These are phyloP conservation scores for Neurospora hispaniola DNA, from an alignment of 495 filamentous ascomycete species.

Conservation along the genomic window DNA sequence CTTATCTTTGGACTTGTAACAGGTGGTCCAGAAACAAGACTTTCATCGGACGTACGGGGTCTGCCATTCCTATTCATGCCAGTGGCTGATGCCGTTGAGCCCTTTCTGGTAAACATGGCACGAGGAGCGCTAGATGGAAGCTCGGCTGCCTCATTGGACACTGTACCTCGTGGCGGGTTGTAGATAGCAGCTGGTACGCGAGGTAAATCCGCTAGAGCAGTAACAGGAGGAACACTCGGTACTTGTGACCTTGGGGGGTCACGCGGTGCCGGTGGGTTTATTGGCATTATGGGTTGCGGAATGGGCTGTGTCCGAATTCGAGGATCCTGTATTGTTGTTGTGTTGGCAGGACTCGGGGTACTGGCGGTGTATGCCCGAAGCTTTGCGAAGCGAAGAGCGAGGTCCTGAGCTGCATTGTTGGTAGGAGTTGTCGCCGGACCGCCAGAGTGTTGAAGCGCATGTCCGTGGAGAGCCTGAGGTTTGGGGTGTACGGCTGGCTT, in stretches of 20 bases:
- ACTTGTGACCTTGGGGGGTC: slow-evolving; percentile 50
- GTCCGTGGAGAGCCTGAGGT: slow-evolving; percentile 49
- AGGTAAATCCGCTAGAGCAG: slow-evolving; percentile 45
- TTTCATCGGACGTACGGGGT: slow-evolving; percentile 13
- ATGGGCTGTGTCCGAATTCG: slow-evolving; percentile 32
- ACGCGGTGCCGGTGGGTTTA: slow-evolving; percentile 25
- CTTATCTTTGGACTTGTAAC: slow-evolving; percentile 11
- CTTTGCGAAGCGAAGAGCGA: slow-evolving; percentile 48
- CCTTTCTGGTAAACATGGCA: slow-evolving; percentile 37
- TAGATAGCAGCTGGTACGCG: slow-evolving; percentile 78
- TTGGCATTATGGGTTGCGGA: background rate
- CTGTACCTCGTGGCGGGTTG: slow-evolving; percentile 54
- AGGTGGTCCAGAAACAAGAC: slow-evolving; percentile 23
- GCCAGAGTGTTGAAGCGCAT: slow-evolving; percentile 25
- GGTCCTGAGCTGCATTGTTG: slow-evolving; percentile 25
- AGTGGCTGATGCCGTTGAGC: slow-evolving; percentile 29
- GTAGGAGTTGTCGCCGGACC: background rate
- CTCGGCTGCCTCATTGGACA: slow-evolving; percentile 41
- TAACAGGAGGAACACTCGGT: slow-evolving; percentile 43
- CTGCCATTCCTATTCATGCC: slow-evolving; percentile 9
- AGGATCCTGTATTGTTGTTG: slow-evolving; percentile 17
- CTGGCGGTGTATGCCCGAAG: slow-evolving; percentile 31
- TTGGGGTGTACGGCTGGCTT: slow-evolving; percentile 54
- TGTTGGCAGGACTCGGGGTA: background rate
- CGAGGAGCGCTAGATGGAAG: slow-evolving; percentile 38